Evolutionary conservation across 495 filamentous ascomycete genomes (phyloP), one percentile per base, ranked within the genome.

Genomic region (Daldinia bambusicola): DNA sequence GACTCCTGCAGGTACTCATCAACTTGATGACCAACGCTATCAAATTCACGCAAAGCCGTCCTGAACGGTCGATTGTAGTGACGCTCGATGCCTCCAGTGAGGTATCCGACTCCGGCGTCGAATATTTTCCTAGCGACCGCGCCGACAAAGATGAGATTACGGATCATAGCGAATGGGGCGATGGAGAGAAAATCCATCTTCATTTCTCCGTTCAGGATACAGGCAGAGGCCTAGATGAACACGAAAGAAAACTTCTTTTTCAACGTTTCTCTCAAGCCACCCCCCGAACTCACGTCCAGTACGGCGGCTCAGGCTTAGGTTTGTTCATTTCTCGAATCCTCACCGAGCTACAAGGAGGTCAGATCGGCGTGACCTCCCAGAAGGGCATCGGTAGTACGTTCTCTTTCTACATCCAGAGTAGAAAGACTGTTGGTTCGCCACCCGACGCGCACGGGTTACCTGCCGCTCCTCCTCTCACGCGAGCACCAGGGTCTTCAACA

Each of bases 281-380:
- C 22, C 92, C 92, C 2, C 84, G 89, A 43, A 95, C 93, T 0
- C 91, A 95, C 63, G 87, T 92, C 0, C 87, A 91, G 40, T 96
- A 95, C 67, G 93, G 93, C 18, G 93, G 93, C 3, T 93, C 89
- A 5, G 93, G 93, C 0, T 84, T 97, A 2, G 93, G 93, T 0
- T 82, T 97, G 4, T 96, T 94, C 79, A 94, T 96, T 61, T 92
- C 89, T 32, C 83, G 91, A 40, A 88, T 90, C 60, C 80, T 97
- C 7, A 92, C 90, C 18, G 92, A 95, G 70, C 76, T 95, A 12
- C 92, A 94, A 80, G 92, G 92, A 20, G 93, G 93, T 6, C 91
- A 93, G 65, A 94, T 96, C 62, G 92, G 92, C 1, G 92, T 95
- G 1, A 84, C 87, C 16, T 92, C 91, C 2, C 84, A 88, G 70